A percentile compares a stretch with the other conserved stretches of the same genome.
Conservation (phyloP, 164 flowering plant species). For the Macadamia tetraphylla region DNA sequence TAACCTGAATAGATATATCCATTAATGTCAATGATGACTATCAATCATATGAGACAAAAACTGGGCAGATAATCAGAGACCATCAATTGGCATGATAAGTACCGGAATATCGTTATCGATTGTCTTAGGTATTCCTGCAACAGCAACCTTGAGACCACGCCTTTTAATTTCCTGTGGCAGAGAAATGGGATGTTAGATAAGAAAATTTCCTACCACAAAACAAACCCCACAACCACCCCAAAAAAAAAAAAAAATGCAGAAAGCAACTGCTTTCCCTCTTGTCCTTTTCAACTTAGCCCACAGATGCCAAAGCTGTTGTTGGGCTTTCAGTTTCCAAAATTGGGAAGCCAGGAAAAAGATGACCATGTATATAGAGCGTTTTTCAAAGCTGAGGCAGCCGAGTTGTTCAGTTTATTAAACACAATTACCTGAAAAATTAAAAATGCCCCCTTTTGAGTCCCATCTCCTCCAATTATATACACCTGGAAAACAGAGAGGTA, state of each 20-base stretch:
- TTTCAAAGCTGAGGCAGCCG: background rate
- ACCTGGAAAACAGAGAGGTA: constrained; percentile 36
- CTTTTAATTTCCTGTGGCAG: constrained; percentile 65
- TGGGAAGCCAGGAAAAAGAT: too few species aligned
- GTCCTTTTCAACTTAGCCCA: background rate
- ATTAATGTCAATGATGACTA: too few species aligned
- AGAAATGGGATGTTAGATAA: background rate
- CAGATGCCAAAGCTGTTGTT: background rate
- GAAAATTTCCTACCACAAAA: background rate
- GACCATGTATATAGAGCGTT: background rate
- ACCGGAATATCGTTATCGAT: constrained; percentile 98
- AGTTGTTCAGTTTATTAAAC: background rate
- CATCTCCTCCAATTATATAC: constrained; percentile 94
- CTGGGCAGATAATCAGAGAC: background rate
- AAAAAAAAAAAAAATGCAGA: background rate
- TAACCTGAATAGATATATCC: constrained; percentile 43
- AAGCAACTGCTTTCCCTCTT: background rate
- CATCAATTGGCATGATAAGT: constrained; percentile 11
- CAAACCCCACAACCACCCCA: too few species aligned
- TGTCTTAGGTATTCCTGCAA: constrained; percentile 92
- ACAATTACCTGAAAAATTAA: constrained; percentile 72
- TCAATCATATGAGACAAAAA: background rate
- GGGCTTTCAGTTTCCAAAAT: background rate
- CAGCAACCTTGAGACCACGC: constrained; percentile 83
- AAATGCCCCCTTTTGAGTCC: constrained; percentile 88